phyloP scores from a whole-genome alignment of 73 alveolate genomes.

The Symbiodinium pilosum region DNA sequence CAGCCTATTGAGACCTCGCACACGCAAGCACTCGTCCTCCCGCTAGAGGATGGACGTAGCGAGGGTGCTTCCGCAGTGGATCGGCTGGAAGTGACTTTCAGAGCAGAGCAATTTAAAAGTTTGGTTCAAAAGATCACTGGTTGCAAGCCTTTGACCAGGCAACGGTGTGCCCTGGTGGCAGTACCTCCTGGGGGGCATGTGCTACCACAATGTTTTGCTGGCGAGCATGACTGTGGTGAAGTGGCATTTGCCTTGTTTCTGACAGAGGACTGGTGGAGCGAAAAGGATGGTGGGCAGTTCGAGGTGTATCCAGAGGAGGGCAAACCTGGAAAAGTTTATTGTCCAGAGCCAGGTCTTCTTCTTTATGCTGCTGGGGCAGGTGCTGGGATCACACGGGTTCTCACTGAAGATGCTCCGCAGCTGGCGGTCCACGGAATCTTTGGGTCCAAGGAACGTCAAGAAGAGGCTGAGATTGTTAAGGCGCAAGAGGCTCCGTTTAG shows the following conservation, averaged over 20 bases:
- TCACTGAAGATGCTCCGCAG: conserved; percentile 51
- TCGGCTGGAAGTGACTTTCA: background rate
- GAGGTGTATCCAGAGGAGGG: conserved; percentile 16
- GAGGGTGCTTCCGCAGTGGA: background rate
- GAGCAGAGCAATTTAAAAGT: background rate
- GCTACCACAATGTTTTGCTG: conserved; percentile 57
- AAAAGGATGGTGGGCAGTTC: conserved; percentile 23
- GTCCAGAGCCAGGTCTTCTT: background rate
- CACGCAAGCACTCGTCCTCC: conserved; percentile 61
- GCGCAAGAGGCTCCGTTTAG: background rate
- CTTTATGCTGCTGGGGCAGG: conserved; percentile 30
- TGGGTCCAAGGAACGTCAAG: background rate
- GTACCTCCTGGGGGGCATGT: conserved; percentile 70
- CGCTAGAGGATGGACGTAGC: background rate
- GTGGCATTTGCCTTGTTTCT: conserved; percentile 53
- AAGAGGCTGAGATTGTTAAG: background rate
- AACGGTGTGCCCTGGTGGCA: conserved; percentile 45
- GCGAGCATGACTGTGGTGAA: background rate
- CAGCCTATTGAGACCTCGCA: conserved; percentile 78
- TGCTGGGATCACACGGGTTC: conserved; percentile 27
- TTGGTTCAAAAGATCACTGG: conserved; percentile 6
- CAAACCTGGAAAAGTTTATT: background rate
- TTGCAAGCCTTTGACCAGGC: background rate
- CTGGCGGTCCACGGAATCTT: conserved; percentile 60
- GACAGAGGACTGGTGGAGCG: conserved; percentile 67